Conservation (phyloP, 306 rosid species). For the Chamaecrista fasciculata region DNA sequence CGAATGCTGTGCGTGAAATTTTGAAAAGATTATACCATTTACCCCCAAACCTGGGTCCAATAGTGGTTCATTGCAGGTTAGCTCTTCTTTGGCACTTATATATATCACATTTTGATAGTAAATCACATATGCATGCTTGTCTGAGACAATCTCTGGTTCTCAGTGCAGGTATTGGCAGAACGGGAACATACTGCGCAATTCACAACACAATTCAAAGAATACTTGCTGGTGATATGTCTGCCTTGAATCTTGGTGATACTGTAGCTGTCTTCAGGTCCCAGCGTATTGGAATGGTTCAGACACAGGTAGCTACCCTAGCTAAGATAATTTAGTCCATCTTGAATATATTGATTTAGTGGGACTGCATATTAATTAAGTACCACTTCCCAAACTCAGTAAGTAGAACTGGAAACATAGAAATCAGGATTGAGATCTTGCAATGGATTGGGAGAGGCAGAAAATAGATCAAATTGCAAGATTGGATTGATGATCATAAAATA, state of each 20-base stretch:
- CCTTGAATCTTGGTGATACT: slow-evolving; percentile 69
- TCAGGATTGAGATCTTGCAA: too few relatives aligned
- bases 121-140: slow-evolving; percentile 19
- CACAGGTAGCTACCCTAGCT: slow-evolving; percentile 53
- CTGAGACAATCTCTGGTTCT: slow-evolving; percentile 48
- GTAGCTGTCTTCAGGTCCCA: slow-evolving; percentile 76
- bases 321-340: slow-evolving; percentile 1
- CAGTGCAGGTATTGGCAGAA: slow-evolving; percentile 99
- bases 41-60: slow-evolving; percentile 73
- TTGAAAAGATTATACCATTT: slow-evolving; percentile 59
- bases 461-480: too few relatives aligned
- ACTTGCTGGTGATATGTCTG: slow-evolving; percentile 86
- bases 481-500: too few relatives aligned
- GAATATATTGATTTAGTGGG: slow-evolving; percentile 3
- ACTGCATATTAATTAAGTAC: not conserved
- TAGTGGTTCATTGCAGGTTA: slow-evolving; percentile 95
- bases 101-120: not conserved
- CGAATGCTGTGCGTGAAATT: slow-evolving; percentile 69
- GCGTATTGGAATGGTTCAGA: slow-evolving; percentile 95
- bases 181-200: slow-evolving; percentile 87
- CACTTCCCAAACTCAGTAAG: slow-evolving; percentile 22
- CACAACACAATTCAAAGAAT: slow-evolving; percentile 91
- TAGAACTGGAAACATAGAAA: too few relatives aligned
- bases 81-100: slow-evolving; percentile 29
- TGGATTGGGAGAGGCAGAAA: too few relatives aligned